Conservation (phyloP, 192 early-diverging fungal genomes). For the Cetraspora pellucida region DNA sequence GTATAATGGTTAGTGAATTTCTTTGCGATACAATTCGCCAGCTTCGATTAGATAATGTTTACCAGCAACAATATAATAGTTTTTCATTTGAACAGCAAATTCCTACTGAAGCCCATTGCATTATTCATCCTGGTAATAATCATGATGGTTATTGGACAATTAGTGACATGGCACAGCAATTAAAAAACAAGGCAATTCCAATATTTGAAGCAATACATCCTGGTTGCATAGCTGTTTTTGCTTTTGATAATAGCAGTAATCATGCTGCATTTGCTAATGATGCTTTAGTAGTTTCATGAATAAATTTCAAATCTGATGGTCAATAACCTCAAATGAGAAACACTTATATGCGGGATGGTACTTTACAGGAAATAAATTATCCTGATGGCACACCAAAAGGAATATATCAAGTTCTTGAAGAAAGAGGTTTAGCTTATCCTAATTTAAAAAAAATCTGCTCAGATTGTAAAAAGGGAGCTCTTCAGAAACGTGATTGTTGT, state of each 20-base stretch:
- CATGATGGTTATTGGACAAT: too few relatives aligned
- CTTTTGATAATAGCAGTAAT: constrained; percentile 36
- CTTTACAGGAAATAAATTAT: constrained; percentile 12
- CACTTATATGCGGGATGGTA: background rate
- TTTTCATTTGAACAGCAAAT: background rate
- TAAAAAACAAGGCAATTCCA: constrained; percentile 32
- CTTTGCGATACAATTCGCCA: constrained; percentile 16
- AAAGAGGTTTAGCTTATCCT: constrained; percentile 1
- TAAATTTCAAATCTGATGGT: constrained; percentile 23
- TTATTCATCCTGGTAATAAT: constrained; percentile 30
- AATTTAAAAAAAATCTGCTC: background rate
- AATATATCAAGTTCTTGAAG: constrained; percentile 27
- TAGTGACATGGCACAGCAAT: constrained; percentile 30
- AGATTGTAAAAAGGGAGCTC: too few relatives aligned
- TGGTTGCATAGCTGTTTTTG: constrained; percentile 30
- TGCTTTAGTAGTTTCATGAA: constrained; percentile 18
- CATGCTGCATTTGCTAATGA: constrained; percentile 14
- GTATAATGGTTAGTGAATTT: constrained; percentile 34
- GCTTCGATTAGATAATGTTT: background rate
- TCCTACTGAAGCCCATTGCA: background rate
- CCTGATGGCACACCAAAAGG: constrained; percentile 25
- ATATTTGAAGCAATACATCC: too few relatives aligned
- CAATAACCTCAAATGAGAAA: constrained; percentile 31
- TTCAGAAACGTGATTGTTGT: constrained; percentile 22
- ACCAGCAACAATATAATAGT: too few relatives aligned